Evolutionary conservation across 2,329 filamentous ascomycete species (phyloP), one percentile per base, ranked within the genome.

Genomic region (Talaromyces sp.): DNA sequence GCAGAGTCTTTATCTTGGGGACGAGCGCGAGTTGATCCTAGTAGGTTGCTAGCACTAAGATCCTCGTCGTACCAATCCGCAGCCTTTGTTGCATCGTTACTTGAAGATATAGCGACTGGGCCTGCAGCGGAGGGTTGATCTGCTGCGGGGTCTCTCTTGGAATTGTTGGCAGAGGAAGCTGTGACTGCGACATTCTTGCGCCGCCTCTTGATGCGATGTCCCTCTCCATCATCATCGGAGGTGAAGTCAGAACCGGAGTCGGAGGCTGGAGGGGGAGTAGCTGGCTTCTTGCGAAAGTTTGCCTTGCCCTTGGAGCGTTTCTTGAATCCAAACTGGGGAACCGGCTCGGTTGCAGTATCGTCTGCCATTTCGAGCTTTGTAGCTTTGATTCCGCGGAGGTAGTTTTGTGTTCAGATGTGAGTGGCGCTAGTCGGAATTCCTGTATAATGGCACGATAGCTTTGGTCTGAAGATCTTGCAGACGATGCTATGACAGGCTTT

Each of bases 1-100:
- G 65, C 63, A 1, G 61, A 48, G 1, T 16, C 32, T 11, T 57
- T 45, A 2, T 44, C 51, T 3, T 55, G 20, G 7, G 67, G 49
- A 2, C 56, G 62, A 3, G 57, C 35, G 49, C 65, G 63, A 16
- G 68, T 72, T 29, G 62, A 67, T 2, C 71, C 70, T 5, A 73
- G 54, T 4, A 70, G 63, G 57, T 52, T 85, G 67, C 86, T 82
- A 33, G 75, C 68, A 60, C 69, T 76, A 39, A 80, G 58, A 4
- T 77, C 80, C 54, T 93, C 89, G 55, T 96, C 91, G 73, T 88
- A 94, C 92, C 91, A 97, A 70, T 96, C 90, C 51, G 83, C 88
- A 39, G 86, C 83, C 66, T 95, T 96, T 1, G 93, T 97, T 17
- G 94, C 93, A 70, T 97, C 92, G 70, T 93, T 93, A 64, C 83